Percentiles rank a stretch among this genome's conserved stretches.
phyloP scores from a whole-genome alignment of 345 rosid species.

The Lepidium sativum region DNA sequence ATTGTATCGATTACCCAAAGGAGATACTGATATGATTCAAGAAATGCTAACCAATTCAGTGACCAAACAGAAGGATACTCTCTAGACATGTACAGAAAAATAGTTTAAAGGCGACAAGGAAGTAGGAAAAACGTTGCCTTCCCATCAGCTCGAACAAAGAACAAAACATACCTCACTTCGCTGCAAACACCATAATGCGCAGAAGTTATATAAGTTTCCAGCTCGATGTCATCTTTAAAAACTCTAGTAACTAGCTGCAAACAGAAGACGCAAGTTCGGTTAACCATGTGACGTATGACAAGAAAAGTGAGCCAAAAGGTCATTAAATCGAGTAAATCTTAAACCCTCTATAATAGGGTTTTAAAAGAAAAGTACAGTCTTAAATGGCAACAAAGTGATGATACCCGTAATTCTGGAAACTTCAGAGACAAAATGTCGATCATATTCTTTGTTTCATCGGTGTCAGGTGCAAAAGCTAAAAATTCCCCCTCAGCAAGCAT shows the following conservation, averaged over 20 bases:
- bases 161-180: constrained; percentile 43
- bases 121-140: not conserved
- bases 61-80: constrained; percentile 2
- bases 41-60: not conserved
- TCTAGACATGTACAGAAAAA: not conserved
- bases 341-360: not conserved
- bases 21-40: not conserved
- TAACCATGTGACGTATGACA: not conserved
- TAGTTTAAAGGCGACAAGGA: not conserved
- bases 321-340: not conserved
- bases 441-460: constrained; percentile 67
- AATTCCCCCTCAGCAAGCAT: constrained; percentile 52
- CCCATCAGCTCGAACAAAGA: constrained; percentile 11
- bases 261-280: constrained; percentile 14
- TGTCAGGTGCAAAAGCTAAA: constrained; percentile 92
- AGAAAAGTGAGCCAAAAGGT: not conserved
- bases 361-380: not conserved
- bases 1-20: not conserved
- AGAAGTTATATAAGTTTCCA: constrained; percentile 74
- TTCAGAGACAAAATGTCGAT: constrained; percentile 64
- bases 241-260: constrained; percentile 61
- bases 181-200: constrained; percentile 51
- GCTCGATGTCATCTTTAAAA: constrained; percentile 67
- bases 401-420: constrained; percentile 76
- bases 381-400: not conserved